These are phyloP conservation scores for Populus nigra DNA, from an alignment of 345 rosid genomes.

Conservation along the genomic window DNA sequence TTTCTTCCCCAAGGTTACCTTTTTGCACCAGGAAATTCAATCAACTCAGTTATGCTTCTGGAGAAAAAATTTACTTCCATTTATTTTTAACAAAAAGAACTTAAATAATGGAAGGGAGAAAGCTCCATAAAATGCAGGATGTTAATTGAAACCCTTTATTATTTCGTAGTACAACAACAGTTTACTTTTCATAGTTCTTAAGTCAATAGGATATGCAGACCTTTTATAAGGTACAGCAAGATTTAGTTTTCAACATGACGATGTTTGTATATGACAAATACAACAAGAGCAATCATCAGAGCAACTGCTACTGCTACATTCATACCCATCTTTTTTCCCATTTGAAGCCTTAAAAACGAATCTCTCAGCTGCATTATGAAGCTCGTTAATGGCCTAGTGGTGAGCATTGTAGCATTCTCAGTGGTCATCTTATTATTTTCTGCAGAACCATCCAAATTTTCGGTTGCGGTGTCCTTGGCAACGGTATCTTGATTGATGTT, in stretches of 20 bases:
- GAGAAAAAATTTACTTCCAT: too few relatives aligned
- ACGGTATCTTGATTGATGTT: background rate
- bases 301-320: conserved; percentile 1
- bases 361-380: background rate
- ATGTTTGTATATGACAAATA: conserved; percentile 3
- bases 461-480: background rate
- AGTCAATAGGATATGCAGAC: background rate
- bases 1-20: too few relatives aligned
- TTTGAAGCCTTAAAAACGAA: background rate
- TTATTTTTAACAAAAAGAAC: too few relatives aligned
- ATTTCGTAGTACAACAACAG: background rate
- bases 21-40: too few relatives aligned
- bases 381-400: background rate
- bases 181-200: too few relatives aligned
- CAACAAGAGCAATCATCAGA: conserved; percentile 3
- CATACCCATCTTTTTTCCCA: background rate
- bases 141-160: background rate
- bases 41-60: too few relatives aligned
- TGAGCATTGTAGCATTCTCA: background rate
- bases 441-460: background rate
- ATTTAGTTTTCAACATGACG: background rate
- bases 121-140: too few relatives aligned
- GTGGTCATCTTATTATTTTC: background rate
- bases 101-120: too few relatives aligned
- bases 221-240: background rate